Conservation (phyloP, 169 alveolate genomes). For the Plasmodium chabaudi region DNA sequence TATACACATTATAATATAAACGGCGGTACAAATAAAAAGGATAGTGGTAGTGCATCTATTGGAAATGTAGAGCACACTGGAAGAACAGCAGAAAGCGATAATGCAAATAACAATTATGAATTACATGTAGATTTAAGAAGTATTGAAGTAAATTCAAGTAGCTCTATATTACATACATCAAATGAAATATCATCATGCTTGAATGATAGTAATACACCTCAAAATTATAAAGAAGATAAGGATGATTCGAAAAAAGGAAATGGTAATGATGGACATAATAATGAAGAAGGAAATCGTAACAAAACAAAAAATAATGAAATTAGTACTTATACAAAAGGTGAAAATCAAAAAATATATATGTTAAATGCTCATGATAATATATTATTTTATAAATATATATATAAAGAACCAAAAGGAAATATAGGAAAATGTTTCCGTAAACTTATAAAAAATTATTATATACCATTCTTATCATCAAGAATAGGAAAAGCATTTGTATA, state of each 20-base stretch:
- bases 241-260: neutral
- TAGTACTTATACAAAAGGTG: neutral
- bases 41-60: neutral
- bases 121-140: neutral
- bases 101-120: neutral
- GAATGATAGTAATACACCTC: neutral
- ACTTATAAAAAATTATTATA: conserved; percentile 45
- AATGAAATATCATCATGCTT: neutral
- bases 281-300: neutral
- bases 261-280: neutral
- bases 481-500: conserved; percentile 45
- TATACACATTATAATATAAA: neutral
- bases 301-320: neutral
- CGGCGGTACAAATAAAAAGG: neutral
- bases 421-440: conserved; percentile 57
- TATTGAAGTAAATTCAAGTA: neutral
- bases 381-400: conserved; percentile 62
- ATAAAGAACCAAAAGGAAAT: conserved; percentile 73
- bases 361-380: conserved; percentile 66
- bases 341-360: conserved; percentile 36
- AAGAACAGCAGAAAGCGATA: neutral
- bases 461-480: conserved; percentile 63
- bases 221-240: neutral
- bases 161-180: neutral
- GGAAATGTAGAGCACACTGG: neutral